Evolutionary conservation across 179 eudicot genomes (phyloP), one percentile per base, ranked within the genome.

Genomic region (Patellifolia procumbens): DNA sequence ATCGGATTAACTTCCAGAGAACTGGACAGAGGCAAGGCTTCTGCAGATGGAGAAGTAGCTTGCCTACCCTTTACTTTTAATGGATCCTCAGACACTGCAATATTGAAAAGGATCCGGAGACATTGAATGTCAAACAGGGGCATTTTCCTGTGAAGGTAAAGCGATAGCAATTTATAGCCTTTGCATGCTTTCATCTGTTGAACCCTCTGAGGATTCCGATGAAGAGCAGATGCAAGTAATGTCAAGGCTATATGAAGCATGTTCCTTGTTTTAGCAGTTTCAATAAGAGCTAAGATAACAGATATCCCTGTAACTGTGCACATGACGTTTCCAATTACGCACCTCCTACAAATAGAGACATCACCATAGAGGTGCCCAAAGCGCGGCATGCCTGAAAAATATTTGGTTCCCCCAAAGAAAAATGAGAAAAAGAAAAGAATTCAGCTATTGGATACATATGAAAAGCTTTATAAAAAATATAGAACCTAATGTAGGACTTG

Each of bases 331-430:
- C 98, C 98, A 72, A 89, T 88, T 59, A 93, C 91, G 79, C 88
- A 90, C 75, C 89, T 90, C 80, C 87, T 90, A 78, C 98, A 93
- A 24, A 92, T 79, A 73, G 91, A 90, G 24, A 85, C 81, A 82
- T 93, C 96, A 37, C 98, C 98, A 62, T 87, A 79, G 58, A 92
- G 89, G 68, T 94, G 91, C 63, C 97, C 98, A 86, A 88, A 90
- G 60, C 90, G 90, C 58, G 97, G 92, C 79, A 90, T 86, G 64
- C 97, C 98, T 93, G 88, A 59, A 56, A 74, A 12, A 53, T 28
- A 32, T 32, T 20, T 8, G 16, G 24, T 26, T 56, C 53, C 62
- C 53, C 5, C 26, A 31, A 9, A 7, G 26, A n/a, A 71, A 71
- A 19, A 29, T 22, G n/a, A 32, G 26, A 34, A 45, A 46, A 56